Evolutionary conservation across 2,329 filamentous ascomycete species (phyloP), one percentile per base, ranked within the genome.

Genomic region (Nemania diffusa): DNA sequence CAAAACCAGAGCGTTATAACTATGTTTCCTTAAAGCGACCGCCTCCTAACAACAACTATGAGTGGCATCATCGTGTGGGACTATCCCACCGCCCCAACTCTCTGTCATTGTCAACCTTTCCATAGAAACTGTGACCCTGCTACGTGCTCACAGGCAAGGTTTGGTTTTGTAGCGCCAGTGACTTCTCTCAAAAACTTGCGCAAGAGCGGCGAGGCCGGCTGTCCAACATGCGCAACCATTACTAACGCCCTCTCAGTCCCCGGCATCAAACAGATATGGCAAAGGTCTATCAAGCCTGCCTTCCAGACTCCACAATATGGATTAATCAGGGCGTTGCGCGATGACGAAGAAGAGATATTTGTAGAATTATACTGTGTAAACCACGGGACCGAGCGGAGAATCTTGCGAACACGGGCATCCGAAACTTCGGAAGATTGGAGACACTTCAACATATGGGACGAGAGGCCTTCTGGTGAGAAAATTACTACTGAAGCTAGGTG

Each of bases 371-470:
- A 51, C 3, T 5, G 20, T 9, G n/a, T 13, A n/a, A 52, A 58
- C 11, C 6, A 26, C 34, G 27, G 27, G 15, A 46, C 13, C 7
- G 40, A 32, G 3, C 52, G 59, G 2, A 42, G 40, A 40, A 17
- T 68, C 42, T 34, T 68, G 29, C 65, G 65, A 34, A 68, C 65
- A 3, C 34, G 51, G 32, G 61, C 56, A 15, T 55, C 65, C 48
- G 50, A 57, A 1, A n/a, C 11, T 5, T 64, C 61, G 2, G 8
- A 20, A 7, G 52, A 65, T 44, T 65, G 62, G 65, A 44, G 56
- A 24, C 56, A 68, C 44, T 68, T 68, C 29, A 65, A 68, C 52
- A 7, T 68, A 7, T 68, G 62, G 65, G 42, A 32, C 7, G 60
- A 61, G 13, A 32, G 29, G n/a, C 6, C 27, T 26, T 26, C 48